These are phyloP conservation scores for Pseudogymnoascus sp. DNA, from an alignment of 2,329 filamentous ascomycete species.

Conservation along the genomic window DNA sequence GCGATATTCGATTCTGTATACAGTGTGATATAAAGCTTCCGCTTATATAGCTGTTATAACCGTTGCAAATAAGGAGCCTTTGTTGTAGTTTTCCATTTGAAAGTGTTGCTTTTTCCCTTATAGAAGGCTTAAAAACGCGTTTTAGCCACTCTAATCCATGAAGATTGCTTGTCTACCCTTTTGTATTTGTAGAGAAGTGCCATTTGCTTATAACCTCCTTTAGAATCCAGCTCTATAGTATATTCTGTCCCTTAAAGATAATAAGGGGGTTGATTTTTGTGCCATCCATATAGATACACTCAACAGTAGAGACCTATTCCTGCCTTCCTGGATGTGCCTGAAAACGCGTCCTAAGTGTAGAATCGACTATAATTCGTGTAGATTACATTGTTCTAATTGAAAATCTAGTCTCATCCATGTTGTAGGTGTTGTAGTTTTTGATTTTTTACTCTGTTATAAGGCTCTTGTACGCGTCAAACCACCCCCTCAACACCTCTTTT, in stretches of 20 bases:
- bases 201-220: background rate
- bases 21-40: slow-evolving; percentile 11
- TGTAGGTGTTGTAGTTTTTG: background rate
- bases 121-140: background rate
- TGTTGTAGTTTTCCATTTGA: background rate
- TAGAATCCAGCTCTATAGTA: background rate
- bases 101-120: background rate
- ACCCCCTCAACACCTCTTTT: background rate
- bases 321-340: background rate
- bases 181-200: background rate
- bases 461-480: background rate
- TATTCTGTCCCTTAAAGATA: background rate
- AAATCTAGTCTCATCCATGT: background rate
- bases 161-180: background rate
- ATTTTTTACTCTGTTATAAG: background rate
- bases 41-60: slow-evolving; percentile 11
- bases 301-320: background rate
- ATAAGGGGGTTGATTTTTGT: background rate
- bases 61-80: slow-evolving; percentile 8
- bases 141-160: background rate
- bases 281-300: background rate
- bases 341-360: background rate
- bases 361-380: background rate
- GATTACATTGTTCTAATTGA: slow-evolving; percentile 6
- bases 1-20: slow-evolving; percentile 12